Evolutionary conservation across 1,139 yeast species (phyloP), one percentile per base, ranked within the genome.

Genomic region (Scheffersomyces illinoinensis): DNA sequence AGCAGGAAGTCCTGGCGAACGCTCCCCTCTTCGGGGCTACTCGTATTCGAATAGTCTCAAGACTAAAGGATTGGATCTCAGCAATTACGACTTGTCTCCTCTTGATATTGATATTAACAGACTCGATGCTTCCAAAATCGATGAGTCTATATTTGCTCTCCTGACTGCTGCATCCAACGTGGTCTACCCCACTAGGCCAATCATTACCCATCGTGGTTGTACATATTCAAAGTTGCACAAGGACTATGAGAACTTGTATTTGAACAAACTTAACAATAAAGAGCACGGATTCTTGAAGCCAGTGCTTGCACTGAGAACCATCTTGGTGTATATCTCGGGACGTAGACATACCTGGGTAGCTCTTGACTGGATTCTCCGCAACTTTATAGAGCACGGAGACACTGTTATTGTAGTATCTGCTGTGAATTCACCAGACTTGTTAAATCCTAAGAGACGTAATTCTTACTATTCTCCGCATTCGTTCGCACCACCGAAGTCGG

Each of bases 331-430:
- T 69, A 78, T 90, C 6, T 82, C 87, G 61, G 96, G 92, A 0
- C 76, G 93, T 61, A 81, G 77, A 53, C 93, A 89, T 72, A 88
- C 95, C 0, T 90, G 96, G 95, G 91, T 88, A 3, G 88, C 92
- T 0, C 73, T 90, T 54, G 96, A 90, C 69, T 90, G 90, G 89
- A 75, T 84, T 3, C 71, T 89, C 59, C 76, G 76, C 52, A 74
- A 76, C 53, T 74, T 87, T 19, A 70, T 87, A 14, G 85, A 83
- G 63, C 76, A 86, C 65, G 90, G 91, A 7, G 96, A 90, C 68
- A 81, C 86, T 8, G 73, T 90, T 2, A 83, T 90, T 5, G 81
- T 90, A 10, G 91, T 65, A 70, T 85, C 75, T 1, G 76, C 84
- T 7, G 69, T 79, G 18, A 66, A 71, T 55, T 58, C 61, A 26